Conservation (phyloP, 345 rosid genomes). For the Rhodamnia rubescens region DNA sequence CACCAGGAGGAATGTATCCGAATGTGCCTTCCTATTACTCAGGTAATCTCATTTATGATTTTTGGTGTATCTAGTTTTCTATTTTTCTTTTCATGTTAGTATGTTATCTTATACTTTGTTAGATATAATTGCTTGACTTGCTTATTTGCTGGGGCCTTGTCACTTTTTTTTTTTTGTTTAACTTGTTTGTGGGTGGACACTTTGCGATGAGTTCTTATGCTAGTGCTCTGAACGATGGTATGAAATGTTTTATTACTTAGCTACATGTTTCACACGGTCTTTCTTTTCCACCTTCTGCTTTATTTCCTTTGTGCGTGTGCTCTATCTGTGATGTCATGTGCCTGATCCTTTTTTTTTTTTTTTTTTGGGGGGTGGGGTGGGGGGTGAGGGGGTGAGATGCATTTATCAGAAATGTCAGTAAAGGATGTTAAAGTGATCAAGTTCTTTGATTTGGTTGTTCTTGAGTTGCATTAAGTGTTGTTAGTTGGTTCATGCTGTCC, state of each 20-base stretch:
- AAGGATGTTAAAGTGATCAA: neutral
- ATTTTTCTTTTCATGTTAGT: neutral
- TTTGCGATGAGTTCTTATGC: neutral
- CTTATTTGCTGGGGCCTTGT: neutral
- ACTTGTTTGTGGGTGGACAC: neutral
- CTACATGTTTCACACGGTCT: neutral
- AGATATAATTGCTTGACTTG: neutral
- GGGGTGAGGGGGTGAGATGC: neutral
- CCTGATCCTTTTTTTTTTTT: neutral
- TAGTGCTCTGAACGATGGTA: neutral
- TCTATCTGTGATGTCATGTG: neutral
- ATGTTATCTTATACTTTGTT: neutral
- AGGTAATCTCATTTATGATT: conserved; percentile 20
- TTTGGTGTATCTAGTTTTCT: neutral
- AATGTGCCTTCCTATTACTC: conserved; percentile 55
- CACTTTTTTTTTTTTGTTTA: neutral
- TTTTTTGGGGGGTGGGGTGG: neutral
- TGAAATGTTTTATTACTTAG: neutral
- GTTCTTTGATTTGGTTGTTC: neutral
- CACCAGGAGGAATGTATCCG: conserved; percentile 61
- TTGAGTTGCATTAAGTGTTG: neutral
- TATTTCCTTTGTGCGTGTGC: neutral
- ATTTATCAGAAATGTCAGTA: neutral
- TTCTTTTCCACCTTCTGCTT: neutral
- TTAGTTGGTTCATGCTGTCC: neutral